A percentile compares a stretch with the other conserved stretches of the same genome.
These are phyloP conservation scores for Aspergillus novoparasiticus DNA, from an alignment of 2,329 filamentous ascomycete genomes.

Conservation along the genomic window DNA sequence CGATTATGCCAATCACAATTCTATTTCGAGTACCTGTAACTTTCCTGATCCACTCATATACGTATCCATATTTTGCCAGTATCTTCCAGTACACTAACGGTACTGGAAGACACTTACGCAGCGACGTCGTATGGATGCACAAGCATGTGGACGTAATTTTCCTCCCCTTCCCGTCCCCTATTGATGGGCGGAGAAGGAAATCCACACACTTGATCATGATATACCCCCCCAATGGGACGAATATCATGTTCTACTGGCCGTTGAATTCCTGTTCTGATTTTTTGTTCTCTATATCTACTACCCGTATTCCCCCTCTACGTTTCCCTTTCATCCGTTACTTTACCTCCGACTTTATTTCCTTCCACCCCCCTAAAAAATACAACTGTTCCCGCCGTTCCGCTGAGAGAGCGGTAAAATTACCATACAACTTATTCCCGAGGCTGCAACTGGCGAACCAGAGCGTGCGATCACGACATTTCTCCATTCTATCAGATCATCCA, in stretches of 20 bases:
- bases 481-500: slow-evolving; percentile 47
- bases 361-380: neutral
- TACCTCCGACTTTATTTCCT: neutral
- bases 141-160: slow-evolving; percentile 1
- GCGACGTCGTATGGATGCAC: neutral
- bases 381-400: neutral
- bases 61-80: neutral
- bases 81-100: neutral
- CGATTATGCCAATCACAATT: neutral
- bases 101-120: neutral
- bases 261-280: neutral
- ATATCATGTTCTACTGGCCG: neutral
- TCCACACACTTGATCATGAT: slow-evolving; percentile 5
- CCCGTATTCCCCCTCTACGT: neutral
- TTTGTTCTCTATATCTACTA: neutral
- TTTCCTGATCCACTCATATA: neutral
- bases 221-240: neutral
- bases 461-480: slow-evolving; percentile 47
- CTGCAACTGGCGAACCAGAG: slow-evolving; percentile 32
- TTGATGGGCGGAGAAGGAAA: neutral
- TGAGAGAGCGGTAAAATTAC: slow-evolving; percentile 25
- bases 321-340: neutral
- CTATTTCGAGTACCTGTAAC: neutral
- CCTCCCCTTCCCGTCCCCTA: slow-evolving; percentile 1
- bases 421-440: slow-evolving; percentile 9